A percentile compares a stretch with the other conserved stretches of the same genome.
These are phyloP conservation scores for Scheffersomyces segobiensis DNA, from an alignment of 1,139 yeast genomes.

Conservation along the genomic window DNA sequence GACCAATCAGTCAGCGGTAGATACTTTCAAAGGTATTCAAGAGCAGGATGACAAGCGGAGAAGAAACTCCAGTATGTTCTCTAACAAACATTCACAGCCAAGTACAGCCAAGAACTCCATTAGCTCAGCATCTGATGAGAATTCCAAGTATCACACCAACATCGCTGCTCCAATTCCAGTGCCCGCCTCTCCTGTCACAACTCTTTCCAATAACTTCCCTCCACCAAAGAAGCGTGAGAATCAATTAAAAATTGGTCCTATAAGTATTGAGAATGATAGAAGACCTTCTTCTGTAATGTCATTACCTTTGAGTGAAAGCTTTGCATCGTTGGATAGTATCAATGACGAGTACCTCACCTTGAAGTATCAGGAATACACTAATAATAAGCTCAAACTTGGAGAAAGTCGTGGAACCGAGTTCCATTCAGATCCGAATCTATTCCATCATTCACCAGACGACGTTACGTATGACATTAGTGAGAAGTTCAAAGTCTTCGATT, in stretches of 20 bases:
- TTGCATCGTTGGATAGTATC: conserved; percentile 74
- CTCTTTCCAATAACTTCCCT: conserved; percentile 1
- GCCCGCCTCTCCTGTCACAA: conserved; percentile 9
- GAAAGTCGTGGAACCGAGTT: conserved; percentile 1
- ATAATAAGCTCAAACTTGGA: conserved; percentile 2
- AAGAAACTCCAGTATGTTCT: conserved; percentile 37
- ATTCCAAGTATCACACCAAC: conserved; percentile 1
- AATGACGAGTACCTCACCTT: conserved; percentile 55
- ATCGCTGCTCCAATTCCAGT: conserved; percentile 23
- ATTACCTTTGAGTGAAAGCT: conserved; percentile 68
- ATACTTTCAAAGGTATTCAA: conserved; percentile 50
- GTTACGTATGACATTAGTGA: conserved; percentile 21
- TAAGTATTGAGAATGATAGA: conserved; percentile 22
- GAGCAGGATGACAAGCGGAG: conserved; percentile 47
- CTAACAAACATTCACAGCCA: conserved; percentile 11
- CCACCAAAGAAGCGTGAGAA: conserved; percentile 2
- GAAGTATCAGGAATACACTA: conserved; percentile 36
- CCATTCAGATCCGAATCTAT: conserved; percentile 2
- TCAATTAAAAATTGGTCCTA: conserved; percentile 35
- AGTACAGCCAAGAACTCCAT: conserved; percentile 16
- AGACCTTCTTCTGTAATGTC: conserved; percentile 44
- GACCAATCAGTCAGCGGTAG: conserved; percentile 49
- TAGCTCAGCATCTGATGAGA: conserved; percentile 4
- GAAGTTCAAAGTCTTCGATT: conserved; percentile 38
- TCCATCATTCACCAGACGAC: background rate